Percentiles rank a stretch among this genome's conserved stretches.
Conservation (phyloP, 139 green algal genomes). For the Chlorella sp. region DNA sequence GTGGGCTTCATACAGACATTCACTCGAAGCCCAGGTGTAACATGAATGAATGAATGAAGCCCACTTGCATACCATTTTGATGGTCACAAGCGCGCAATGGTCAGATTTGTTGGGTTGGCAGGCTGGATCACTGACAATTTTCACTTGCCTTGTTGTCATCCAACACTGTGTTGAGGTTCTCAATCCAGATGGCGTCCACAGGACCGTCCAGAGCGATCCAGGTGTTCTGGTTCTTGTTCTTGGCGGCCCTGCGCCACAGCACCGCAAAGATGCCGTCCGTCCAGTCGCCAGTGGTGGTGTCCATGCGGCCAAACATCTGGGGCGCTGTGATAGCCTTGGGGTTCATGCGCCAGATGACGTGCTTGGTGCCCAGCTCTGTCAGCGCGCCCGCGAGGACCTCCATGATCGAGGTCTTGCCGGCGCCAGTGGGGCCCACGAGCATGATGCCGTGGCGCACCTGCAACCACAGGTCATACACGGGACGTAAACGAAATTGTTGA, state of each 20-base stretch:
- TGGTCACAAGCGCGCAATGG: too few relatives aligned
- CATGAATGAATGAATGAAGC: too few relatives aligned
- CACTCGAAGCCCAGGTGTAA: background rate
- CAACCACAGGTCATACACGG: too few relatives aligned
- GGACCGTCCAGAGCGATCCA: constrained; percentile 96
- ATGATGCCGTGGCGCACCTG: constrained; percentile 87
- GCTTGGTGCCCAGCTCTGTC: constrained; percentile 52
- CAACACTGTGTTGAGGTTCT: constrained; percentile 97
- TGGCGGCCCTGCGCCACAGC: constrained; percentile 84
- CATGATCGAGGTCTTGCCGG: constrained; percentile 82
- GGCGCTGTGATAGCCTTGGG: constrained; percentile 77
- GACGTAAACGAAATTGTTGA: too few relatives aligned
- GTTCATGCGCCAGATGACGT: constrained; percentile 90
- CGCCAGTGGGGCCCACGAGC: constrained; percentile 76
- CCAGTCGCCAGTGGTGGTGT: constrained; percentile 89
- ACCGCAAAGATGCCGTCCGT: constrained; percentile 93
- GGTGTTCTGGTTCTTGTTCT: constrained; percentile 88
- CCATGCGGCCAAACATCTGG: constrained; percentile 80
- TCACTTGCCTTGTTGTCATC: constrained; percentile 74
- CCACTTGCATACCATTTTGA: too few relatives aligned
- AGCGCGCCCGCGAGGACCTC: constrained; percentile 82
- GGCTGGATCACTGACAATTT: too few relatives aligned
- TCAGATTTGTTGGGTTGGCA: too few relatives aligned
- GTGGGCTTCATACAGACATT: constrained; percentile 23
- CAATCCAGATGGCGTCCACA: constrained; percentile 97